Evolutionary conservation across 192 early-diverging fungal species (phyloP).

Genomic region (Lobosporangium transversale): DNA sequence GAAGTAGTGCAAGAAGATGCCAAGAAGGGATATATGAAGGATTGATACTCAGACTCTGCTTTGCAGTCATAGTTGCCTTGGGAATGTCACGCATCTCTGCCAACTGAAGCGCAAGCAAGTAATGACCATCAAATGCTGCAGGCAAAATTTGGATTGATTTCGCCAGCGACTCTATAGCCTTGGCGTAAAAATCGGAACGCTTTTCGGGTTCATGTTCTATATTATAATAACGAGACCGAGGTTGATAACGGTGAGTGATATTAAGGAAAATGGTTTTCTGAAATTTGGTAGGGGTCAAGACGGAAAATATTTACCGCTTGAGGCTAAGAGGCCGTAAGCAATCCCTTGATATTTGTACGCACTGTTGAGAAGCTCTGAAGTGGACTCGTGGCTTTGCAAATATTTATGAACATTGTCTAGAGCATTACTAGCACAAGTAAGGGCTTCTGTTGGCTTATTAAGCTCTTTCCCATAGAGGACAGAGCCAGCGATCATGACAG

Average conservation of each 20-base stretch:
- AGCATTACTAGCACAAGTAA: conserved; percentile 14
- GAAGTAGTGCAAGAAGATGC: conserved; percentile 76
- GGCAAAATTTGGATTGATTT: conserved; percentile 64
- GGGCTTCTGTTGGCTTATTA: conserved; percentile 14
- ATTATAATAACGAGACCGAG: not conserved
- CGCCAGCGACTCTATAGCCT: conserved; percentile 63
- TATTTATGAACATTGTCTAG: conserved; percentile 19
- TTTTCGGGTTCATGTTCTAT: conserved; percentile 69
- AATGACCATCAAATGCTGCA: conserved; percentile 65
- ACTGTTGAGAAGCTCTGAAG: conserved; percentile 19
- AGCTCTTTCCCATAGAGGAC: conserved; percentile 36
- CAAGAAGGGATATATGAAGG: conserved; percentile 71
- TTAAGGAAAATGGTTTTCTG: not conserved
- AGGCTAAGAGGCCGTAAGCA: conserved; percentile 37
- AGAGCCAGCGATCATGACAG: conserved; percentile 36
- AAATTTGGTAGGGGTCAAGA: not conserved
- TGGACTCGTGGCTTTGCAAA: conserved; percentile 50
- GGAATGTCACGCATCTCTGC: conserved; percentile 72
- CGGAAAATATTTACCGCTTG: conserved; percentile 12
- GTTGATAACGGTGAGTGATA: not conserved
- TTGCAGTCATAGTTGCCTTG: conserved; percentile 63
- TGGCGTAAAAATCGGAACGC: conserved; percentile 69
- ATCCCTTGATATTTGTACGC: conserved; percentile 35
- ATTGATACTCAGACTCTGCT: conserved; percentile 63
- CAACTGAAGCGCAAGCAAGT: conserved; percentile 74